These are phyloP conservation scores for Aegilops tauschii DNA, from an alignment of 176 grass and related monocot species.

Conservation along the genomic window DNA sequence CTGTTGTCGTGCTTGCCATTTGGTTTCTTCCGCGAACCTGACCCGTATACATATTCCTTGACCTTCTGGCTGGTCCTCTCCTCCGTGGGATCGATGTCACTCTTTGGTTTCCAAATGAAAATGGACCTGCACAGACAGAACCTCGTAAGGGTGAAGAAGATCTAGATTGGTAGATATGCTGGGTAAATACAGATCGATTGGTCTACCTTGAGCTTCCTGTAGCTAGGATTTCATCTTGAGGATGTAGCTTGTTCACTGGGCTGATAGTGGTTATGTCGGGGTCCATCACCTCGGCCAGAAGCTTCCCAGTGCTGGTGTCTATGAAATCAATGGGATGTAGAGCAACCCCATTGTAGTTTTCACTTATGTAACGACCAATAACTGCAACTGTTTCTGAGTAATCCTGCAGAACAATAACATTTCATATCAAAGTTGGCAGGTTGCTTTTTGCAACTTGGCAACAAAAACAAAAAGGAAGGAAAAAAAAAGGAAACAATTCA, in stretches of 20 bases:
- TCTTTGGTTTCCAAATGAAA: slow-evolving; percentile 88
- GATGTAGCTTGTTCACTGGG: slow-evolving; percentile 91
- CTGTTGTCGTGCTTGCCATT: slow-evolving; percentile 53
- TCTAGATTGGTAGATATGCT: not conserved
- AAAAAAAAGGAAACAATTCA: not conserved
- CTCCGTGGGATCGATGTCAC: slow-evolving; percentile 21
- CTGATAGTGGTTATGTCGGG: slow-evolving; percentile 89
- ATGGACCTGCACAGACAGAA: slow-evolving; percentile 55
- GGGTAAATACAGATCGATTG: not conserved
- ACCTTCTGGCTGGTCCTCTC: slow-evolving; percentile 47
- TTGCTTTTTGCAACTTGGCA: not conserved
- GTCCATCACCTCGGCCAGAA: slow-evolving; percentile 86
- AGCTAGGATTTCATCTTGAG: slow-evolving; percentile 63
- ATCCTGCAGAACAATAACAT: slow-evolving; percentile 52
- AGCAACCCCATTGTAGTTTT: slow-evolving; percentile 89
- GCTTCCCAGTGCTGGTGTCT: slow-evolving; percentile 75
- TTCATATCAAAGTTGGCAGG: not conserved
- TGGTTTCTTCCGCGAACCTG: slow-evolving; percentile 45
- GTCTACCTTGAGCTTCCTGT: slow-evolving; percentile 88
- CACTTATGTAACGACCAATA: slow-evolving; percentile 93
- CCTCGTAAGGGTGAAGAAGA: not conserved
- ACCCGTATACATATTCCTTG: slow-evolving; percentile 69
- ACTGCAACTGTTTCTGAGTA: slow-evolving; percentile 74
- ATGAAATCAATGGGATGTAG: slow-evolving; percentile 98
- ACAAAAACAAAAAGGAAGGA: not conserved